Percentiles rank a stretch among this genome's conserved stretches.
These are phyloP conservation scores for Tetracladium marchalianum DNA, from an alignment of 495 filamentous ascomycete genomes.

Conservation along the genomic window DNA sequence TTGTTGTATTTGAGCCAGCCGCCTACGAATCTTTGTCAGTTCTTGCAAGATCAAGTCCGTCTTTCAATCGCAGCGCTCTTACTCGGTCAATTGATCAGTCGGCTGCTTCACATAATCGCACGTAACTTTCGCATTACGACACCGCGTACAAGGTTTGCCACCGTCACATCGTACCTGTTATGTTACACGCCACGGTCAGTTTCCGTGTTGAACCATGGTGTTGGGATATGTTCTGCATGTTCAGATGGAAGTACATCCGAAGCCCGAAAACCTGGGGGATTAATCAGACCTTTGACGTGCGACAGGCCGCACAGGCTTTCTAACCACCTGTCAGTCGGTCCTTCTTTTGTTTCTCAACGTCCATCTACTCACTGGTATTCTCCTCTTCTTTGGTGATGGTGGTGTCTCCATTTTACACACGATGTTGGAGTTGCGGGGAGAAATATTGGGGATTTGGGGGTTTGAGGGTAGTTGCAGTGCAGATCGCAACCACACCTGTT, in stretches of 20 bases:
- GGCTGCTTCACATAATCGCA: slow-evolving; percentile 8
- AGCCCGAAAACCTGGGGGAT: not conserved
- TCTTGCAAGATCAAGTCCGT: not conserved
- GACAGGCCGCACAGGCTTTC: slow-evolving; percentile 14
- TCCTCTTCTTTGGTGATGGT: slow-evolving; percentile 1
- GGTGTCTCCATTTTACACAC: no score
- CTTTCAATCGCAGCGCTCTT: not conserved
- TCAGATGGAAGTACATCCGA: not conserved
- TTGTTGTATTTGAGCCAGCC: not conserved
- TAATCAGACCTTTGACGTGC: slow-evolving; percentile 10
- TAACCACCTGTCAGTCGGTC: not conserved
- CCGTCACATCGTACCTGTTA: slow-evolving; percentile 10
- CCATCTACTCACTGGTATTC: not conserved
- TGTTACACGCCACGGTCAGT: not conserved
- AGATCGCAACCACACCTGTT: no score
- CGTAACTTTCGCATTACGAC: not conserved
- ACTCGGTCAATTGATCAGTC: slow-evolving; percentile 1
- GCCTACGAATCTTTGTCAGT: not conserved
- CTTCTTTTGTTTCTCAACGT: not conserved
- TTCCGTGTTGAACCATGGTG: not conserved
- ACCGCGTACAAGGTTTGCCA: slow-evolving; percentile 14
- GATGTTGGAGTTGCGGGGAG: no score
- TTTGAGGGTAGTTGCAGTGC: no score
- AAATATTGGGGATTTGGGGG: no score
- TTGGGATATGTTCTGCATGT: not conserved